These are phyloP conservation scores for Passiflora organensis DNA, from an alignment of 345 rosid genomes.

Conservation along the genomic window DNA sequence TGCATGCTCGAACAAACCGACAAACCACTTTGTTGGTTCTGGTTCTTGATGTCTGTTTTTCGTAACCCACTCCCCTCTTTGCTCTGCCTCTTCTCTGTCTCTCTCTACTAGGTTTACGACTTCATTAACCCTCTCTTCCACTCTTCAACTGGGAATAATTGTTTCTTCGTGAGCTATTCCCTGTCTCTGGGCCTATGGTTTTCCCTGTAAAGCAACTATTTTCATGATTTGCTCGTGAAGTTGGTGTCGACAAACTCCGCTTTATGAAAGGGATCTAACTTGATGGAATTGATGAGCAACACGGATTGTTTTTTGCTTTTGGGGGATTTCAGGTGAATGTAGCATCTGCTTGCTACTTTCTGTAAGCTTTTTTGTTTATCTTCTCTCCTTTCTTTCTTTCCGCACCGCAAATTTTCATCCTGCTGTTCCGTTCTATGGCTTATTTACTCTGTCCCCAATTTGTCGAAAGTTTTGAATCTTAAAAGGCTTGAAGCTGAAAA, in stretches of 20 bases:
- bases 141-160: too few species aligned
- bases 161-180: too few species aligned
- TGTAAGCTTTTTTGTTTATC: constrained; percentile 14
- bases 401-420: not conserved
- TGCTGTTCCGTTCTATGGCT: constrained; percentile 1
- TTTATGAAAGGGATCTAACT: constrained; percentile 29
- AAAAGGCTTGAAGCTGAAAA: constrained; percentile 10
- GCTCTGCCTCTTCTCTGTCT: constrained; percentile 12
- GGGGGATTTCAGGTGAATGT: constrained; percentile 32
- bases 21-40: constrained; percentile 44
- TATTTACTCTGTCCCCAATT: not conserved
- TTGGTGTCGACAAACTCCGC: constrained; percentile 27
- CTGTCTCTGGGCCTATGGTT: constrained; percentile 25
- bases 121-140: too few species aligned
- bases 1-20: constrained; percentile 37
- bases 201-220: constrained; percentile 36
- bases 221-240: constrained; percentile 49
- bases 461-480: constrained; percentile 12
- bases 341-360: constrained; percentile 11
- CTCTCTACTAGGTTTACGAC: not conserved
- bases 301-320: constrained; percentile 35
- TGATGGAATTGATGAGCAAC: constrained; percentile 26
- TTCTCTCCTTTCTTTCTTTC: constrained; percentile 10
- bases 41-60: constrained; percentile 26
- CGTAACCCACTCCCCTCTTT: constrained; percentile 9